Evolutionary conservation across 768 basidiomycete species (phyloP).

Genomic region (Strobilomyces confusus): DNA sequence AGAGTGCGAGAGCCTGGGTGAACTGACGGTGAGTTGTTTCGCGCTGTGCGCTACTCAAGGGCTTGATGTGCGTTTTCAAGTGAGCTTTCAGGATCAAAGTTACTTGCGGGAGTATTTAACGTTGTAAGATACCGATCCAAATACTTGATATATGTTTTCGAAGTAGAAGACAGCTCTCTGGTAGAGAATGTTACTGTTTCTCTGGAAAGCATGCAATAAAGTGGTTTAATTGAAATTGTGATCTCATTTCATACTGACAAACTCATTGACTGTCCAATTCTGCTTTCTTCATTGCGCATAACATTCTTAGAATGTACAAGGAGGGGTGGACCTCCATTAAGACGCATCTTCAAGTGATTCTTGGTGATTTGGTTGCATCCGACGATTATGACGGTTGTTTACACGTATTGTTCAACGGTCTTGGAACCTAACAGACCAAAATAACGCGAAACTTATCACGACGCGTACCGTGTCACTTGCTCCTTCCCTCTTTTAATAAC

Average conservation of each 20-base stretch:
- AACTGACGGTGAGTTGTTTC: slow-evolving; percentile 21
- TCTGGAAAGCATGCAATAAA: too few species aligned
- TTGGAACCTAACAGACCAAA: slow-evolving; percentile 22
- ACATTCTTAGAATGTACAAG: too few species aligned
- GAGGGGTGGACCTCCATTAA: too few species aligned
- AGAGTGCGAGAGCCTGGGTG: slow-evolving; percentile 76
- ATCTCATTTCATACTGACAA: too few species aligned
- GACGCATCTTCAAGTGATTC: too few species aligned
- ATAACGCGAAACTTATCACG: slow-evolving; percentile 17
- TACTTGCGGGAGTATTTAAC: slow-evolving; percentile 1
- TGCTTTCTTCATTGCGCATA: too few species aligned
- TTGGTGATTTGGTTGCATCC: neutral
- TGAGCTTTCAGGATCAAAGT: neutral
- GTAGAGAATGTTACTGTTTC: neutral
- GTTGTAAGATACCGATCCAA: slow-evolving; percentile 5
- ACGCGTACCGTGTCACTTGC: slow-evolving; percentile 1
- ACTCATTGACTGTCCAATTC: too few species aligned
- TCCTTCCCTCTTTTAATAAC: neutral
- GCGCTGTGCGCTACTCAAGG: slow-evolving; percentile 18
- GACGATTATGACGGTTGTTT: slow-evolving; percentile 1
- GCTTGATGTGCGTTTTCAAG: slow-evolving; percentile 12
- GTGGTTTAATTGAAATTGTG: neutral
- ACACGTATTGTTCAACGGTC: neutral
- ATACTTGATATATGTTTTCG: neutral
- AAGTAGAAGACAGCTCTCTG: neutral